Conservation (phyloP, 345 rosid genomes). For the Heritiera littoralis region DNA sequence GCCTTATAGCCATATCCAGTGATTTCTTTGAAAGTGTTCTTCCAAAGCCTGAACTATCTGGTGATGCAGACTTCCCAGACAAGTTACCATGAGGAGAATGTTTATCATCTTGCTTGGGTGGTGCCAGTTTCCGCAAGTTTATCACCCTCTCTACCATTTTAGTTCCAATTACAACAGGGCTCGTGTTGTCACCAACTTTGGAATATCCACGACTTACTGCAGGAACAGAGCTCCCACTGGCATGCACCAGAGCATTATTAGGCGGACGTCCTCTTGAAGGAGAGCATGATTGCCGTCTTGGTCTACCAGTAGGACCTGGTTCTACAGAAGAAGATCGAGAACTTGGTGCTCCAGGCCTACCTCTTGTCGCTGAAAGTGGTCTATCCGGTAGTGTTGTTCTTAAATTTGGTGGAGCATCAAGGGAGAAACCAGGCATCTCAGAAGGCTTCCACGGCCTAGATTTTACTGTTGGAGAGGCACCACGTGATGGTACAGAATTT, state of each 20-base stretch:
- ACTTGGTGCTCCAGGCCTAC: slow-evolving; percentile 94
- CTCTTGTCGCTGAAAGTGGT: slow-evolving; percentile 91
- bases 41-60: slow-evolving; percentile 91
- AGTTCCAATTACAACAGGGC: slow-evolving; percentile 82
- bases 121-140: slow-evolving; percentile 88
- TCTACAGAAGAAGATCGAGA: slow-evolving; percentile 86
- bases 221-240: slow-evolving; percentile 94
- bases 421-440: slow-evolving; percentile 97
- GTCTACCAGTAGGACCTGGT: slow-evolving; percentile 66
- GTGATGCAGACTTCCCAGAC: slow-evolving; percentile 84
- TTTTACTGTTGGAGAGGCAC: slow-evolving; percentile 71
- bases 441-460: slow-evolving; percentile 97
- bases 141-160: slow-evolving; percentile 97
- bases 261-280: slow-evolving; percentile 87
- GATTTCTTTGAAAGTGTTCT: slow-evolving; percentile 96
- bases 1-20: slow-evolving; percentile 96
- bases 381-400: slow-evolving; percentile 86
- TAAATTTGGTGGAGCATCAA: slow-evolving; percentile 94
- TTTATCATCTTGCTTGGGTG: slow-evolving; percentile 77
- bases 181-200: slow-evolving; percentile 68
- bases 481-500: slow-evolving; percentile 65
- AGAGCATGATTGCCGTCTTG: slow-evolving; percentile 90
- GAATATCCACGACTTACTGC: slow-evolving; percentile 67
- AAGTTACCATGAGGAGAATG: slow-evolving; percentile 73
- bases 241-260: slow-evolving; percentile 50